A percentile compares a stretch with the other conserved stretches of the same genome.
Conservation (phyloP, 345 rosid genomes). For the Citrus sinensis region DNA sequence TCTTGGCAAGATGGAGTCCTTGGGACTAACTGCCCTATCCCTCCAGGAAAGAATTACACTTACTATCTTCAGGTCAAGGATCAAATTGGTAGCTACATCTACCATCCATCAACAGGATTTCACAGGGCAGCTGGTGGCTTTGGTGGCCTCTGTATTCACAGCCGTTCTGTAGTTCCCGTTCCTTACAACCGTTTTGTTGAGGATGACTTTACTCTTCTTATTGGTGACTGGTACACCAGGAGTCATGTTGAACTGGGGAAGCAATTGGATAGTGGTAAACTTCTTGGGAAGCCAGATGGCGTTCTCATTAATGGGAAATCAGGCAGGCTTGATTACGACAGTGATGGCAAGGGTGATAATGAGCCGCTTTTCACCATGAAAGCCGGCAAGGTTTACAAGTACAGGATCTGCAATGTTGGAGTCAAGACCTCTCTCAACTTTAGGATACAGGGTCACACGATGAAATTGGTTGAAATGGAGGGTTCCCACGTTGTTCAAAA, state of each 20-base stretch:
- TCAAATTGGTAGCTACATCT: constrained; percentile 75
- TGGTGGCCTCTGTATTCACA: constrained; percentile 68
- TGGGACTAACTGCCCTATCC: constrained; percentile 78
- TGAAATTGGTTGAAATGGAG: constrained; percentile 80
- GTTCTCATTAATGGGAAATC: constrained; percentile 57
- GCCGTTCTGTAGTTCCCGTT: constrained; percentile 67
- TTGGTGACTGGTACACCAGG: constrained; percentile 62
- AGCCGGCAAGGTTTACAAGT: constrained; percentile 61
- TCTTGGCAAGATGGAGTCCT: constrained; percentile 71
- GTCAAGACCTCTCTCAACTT: constrained; percentile 55
- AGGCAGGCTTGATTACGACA: constrained; percentile 25
- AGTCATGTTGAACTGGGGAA: constrained; percentile 45
- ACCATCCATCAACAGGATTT: constrained; percentile 52
- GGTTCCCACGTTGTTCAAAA: constrained; percentile 67
- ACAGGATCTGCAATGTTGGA: constrained; percentile 63
- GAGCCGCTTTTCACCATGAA: constrained; percentile 60
- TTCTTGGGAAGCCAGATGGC: constrained; percentile 52
- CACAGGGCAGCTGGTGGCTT: constrained; percentile 66
- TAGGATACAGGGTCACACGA: constrained; percentile 63
- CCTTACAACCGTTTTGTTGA: constrained; percentile 59
- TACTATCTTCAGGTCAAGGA: constrained; percentile 87
- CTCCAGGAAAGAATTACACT: constrained; percentile 64
- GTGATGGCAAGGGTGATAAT: constrained; percentile 8
- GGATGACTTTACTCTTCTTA: constrained; percentile 55
- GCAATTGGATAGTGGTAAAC: constrained; percentile 50